A percentile compares a stretch with the other conserved stretches of the same genome.
Evolutionary conservation across 2,329 filamentous ascomycete genomes (phyloP).

Genomic region (Fusarium mexicanum): DNA sequence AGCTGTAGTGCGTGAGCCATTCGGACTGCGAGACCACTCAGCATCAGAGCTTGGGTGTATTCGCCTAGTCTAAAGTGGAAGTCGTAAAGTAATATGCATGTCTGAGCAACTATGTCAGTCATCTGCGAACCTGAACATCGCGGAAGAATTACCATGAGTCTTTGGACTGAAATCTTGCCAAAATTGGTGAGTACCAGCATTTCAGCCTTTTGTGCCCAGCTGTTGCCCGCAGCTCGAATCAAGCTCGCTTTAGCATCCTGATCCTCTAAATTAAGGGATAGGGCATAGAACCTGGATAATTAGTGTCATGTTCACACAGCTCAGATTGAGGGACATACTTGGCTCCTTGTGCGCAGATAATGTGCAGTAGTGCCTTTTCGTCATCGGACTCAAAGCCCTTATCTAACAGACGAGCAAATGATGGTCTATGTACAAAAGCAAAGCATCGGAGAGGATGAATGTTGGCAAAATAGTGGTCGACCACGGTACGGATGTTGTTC

Average conservation of each 20-base stretch:
- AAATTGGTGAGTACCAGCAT: slow-evolving; percentile 50
- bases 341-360: slow-evolving; percentile 52
- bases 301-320: not conserved
- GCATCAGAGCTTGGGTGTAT: slow-evolving; percentile 53
- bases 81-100: slow-evolving; percentile 52
- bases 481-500: slow-evolving; percentile 49
- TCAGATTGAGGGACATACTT: slow-evolving; percentile 42
- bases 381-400: slow-evolving; percentile 50
- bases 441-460: slow-evolving; percentile 54
- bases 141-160: slow-evolving; percentile 48
- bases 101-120: slow-evolving; percentile 38
- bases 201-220: slow-evolving; percentile 52
- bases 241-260: slow-evolving; percentile 43
- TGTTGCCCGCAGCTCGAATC: slow-evolving; percentile 49
- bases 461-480: slow-evolving; percentile 53
- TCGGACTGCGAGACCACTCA: slow-evolving; percentile 53
- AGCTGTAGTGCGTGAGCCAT: slow-evolving; percentile 55
- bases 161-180: slow-evolving; percentile 52
- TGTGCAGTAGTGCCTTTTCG: slow-evolving; percentile 50
- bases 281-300: slow-evolving; percentile 48
- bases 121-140: not conserved
- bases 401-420: slow-evolving; percentile 51
- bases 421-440: slow-evolving; percentile 53
- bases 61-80: slow-evolving; percentile 53
- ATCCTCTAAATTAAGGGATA: slow-evolving; percentile 45